Base-by-base conservation (phyloP, 192 early-diverging fungal species). In the Backusella westeae region DNA sequence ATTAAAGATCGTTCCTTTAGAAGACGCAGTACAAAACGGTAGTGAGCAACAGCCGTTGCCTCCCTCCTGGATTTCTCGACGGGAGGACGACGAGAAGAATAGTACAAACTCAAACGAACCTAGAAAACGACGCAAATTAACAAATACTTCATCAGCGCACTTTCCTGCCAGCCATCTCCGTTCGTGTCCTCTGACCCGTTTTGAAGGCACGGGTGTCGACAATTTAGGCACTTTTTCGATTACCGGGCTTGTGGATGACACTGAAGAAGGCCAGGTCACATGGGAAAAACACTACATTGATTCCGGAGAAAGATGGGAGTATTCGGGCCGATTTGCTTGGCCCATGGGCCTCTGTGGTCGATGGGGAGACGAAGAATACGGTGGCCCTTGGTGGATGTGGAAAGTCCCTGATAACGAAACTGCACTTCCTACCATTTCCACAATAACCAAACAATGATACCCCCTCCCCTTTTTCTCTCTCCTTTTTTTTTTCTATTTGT, bases 321-420 rank as follows among this genome's bases (percentile, higher is more conserved):
- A 83, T 35, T 72, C 77, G 38, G 81, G 77, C 32, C 77, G 81
- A 19, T 83, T 83, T 34, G 71, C 72, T n/a, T 69, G 70, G 49
- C 76, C 76, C 0, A 79, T 83, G 77, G 81, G 81, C 5, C 69
- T 83, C 7, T 75, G 75, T 46, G 81, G 81, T 26, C 67, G 77
- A 35, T 83, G 81, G 81, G 81, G 77, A 12, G 81, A 79, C 69
- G 81, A 79, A 74, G 77, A 77, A 39, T 79, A 79, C n/a, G 81
- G 81, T 29, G 81, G 81, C 46, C 81, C 81, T 34, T 83, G 77
- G 77, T 83, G 81, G 81, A 71, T 78, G 67, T 83, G 81, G 81
- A 79, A 79, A 70, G 46, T 71, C 8, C 49, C 76, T n/a, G 7
- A 69, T 38, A 69, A 69, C 21, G 68, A 69, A 69, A 23, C 68